These are phyloP conservation scores for Euphorbia schlechtendalii DNA, from an alignment of 441 rosid genomes.

Conservation along the genomic window DNA sequence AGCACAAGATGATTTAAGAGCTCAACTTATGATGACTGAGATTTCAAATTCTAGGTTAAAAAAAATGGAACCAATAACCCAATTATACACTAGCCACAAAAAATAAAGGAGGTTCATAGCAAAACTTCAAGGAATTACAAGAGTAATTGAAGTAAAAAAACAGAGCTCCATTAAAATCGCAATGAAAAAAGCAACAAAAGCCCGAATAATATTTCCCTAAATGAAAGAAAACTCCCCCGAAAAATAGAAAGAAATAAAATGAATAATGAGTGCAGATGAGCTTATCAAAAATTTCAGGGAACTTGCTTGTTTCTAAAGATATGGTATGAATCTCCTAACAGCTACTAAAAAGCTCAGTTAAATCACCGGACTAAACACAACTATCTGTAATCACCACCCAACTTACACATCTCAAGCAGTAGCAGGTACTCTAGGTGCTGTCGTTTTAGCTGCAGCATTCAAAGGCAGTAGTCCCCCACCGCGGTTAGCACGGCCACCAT, in stretches of 20 bases:
- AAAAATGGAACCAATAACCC: too few relatives aligned
- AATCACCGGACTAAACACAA: conserved; percentile 18
- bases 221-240: neutral
- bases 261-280: too few relatives aligned
- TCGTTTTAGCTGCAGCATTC: conserved; percentile 31
- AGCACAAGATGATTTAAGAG: too few relatives aligned
- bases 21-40: too few relatives aligned
- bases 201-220: neutral
- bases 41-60: too few relatives aligned
- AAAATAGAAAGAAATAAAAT: too few relatives aligned
- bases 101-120: too few relatives aligned
- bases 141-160: neutral
- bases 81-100: too few relatives aligned
- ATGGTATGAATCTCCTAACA: conserved; percentile 1
- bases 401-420: conserved; percentile 32
- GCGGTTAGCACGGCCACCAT: conserved; percentile 42
- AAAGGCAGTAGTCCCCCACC: conserved; percentile 22
- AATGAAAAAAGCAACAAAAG: neutral
- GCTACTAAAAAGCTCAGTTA: conserved; percentile 19
- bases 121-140: neutral
- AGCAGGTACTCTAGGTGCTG: conserved; percentile 45
- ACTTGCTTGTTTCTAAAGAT: conserved; percentile 2
- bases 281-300: conserved; percentile 6
- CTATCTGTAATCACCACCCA: conserved; percentile 8
- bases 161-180: neutral